These are phyloP conservation scores for Talaromyces sp. DNA, from an alignment of 2,329 filamentous ascomycete species.

Conservation along the genomic window DNA sequence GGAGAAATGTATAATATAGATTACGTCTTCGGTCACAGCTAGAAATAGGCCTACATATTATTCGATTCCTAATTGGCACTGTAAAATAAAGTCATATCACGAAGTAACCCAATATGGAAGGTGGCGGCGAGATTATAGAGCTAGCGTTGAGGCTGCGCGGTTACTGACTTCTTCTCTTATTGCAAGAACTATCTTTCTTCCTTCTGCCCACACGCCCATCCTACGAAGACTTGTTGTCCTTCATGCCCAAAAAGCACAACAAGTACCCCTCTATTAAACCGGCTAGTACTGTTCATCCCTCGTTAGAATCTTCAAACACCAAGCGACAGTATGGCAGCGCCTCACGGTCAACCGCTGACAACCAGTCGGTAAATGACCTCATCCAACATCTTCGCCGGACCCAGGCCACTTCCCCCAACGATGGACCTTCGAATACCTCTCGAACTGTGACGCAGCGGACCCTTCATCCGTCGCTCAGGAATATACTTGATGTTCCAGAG, in stretches of 20 bases:
- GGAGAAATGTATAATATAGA: slow-evolving; percentile 11
- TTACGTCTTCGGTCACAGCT: not conserved
- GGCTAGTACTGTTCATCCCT: slow-evolving; percentile 39
- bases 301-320: slow-evolving; percentile 31
- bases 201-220: not conserved
- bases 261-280: slow-evolving; percentile 41
- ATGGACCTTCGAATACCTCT: slow-evolving; percentile 20
- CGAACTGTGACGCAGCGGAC: slow-evolving; percentile 33
- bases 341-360: slow-evolving; percentile 21
- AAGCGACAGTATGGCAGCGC: slow-evolving; percentile 28
- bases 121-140: not conserved
- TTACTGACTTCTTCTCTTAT: not conserved
- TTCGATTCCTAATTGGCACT: not conserved
- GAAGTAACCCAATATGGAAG: slow-evolving; percentile 3
- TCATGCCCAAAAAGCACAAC: slow-evolving; percentile 50
- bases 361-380: slow-evolving; percentile 46
- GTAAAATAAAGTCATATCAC: not conserved
- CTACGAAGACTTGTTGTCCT: slow-evolving; percentile 20
- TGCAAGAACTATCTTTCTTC: not conserved
- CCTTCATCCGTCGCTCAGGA: slow-evolving; percentile 46
- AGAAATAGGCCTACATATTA: not conserved
- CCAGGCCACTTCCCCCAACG: slow-evolving; percentile 30
- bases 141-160: not conserved
- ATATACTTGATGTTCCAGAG: slow-evolving; percentile 45
- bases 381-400: slow-evolving; percentile 47